These are phyloP conservation scores for Leishmania mexicana DNA, from an alignment of 208 protist genomes.

Conservation along the genomic window DNA sequence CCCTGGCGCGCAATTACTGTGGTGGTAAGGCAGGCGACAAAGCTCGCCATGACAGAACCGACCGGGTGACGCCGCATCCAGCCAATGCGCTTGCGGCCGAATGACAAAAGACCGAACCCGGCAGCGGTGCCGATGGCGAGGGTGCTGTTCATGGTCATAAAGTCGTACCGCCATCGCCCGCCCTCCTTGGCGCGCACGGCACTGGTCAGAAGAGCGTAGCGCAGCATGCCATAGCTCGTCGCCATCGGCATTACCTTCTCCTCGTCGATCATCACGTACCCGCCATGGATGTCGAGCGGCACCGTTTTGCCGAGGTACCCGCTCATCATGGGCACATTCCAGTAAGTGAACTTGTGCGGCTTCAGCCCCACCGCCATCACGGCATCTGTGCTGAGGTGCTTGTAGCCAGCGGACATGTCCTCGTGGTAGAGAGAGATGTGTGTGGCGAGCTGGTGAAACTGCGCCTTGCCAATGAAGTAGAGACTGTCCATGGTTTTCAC, in stretches of 20 bases:
- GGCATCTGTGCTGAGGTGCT: conserved; percentile 45
- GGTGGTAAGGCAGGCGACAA: conserved; percentile 41
- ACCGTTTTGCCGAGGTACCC: conserved; percentile 66
- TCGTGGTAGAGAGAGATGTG: conserved; percentile 82
- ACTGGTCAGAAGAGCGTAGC: conserved; percentile 65
- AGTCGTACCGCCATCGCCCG: conserved; percentile 82
- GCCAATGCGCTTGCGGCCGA: conserved; percentile 42
- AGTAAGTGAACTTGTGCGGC: conserved; percentile 54
- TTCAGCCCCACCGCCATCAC: conserved; percentile 41
- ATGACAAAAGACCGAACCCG: conserved; percentile 48
- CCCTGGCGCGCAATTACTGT: conserved; percentile 46
- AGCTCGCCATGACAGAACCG: conserved; percentile 42
- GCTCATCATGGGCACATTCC: conserved; percentile 81
- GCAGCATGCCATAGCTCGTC: conserved; percentile 70
- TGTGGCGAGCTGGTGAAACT: conserved; percentile 84
- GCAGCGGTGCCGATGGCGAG: conserved; percentile 47
- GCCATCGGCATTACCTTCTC: conserved; percentile 52
- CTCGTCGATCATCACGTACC: conserved; percentile 79
- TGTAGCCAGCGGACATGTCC: conserved; percentile 61
- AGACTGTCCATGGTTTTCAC: conserved; percentile 64
- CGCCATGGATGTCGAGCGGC: conserved; percentile 76
- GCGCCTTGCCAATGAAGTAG: conserved; percentile 67
- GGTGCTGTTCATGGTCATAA: conserved; percentile 81
- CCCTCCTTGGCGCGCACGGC: conserved; percentile 71
- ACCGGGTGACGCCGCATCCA: conserved; percentile 77